phyloP scores from a whole-genome alignment of 371 early-diverging fungal genomes.

The Syncephalastrum racemosum region DNA sequence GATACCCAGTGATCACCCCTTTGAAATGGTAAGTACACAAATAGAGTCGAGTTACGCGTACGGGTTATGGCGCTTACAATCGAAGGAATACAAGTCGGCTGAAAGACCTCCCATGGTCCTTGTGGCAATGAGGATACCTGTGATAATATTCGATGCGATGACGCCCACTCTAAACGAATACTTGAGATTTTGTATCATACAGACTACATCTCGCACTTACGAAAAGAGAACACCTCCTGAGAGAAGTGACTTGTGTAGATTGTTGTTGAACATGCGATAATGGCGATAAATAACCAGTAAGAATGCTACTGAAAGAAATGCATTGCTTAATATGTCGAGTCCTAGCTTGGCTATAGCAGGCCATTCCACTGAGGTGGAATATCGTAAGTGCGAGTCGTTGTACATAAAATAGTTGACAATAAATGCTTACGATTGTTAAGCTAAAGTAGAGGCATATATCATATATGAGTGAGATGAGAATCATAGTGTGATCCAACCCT shows the following conservation, averaged over 20 bases:
- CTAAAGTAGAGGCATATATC: constrained; percentile 13
- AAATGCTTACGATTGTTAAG: constrained; percentile 30
- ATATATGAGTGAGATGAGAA: not conserved
- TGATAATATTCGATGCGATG: constrained; percentile 36
- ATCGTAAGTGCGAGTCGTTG: not conserved
- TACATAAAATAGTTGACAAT: not conserved
- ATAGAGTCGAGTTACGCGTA: not conserved
- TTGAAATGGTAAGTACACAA: not conserved
- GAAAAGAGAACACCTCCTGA: constrained; percentile 42
- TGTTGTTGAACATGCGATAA: constrained; percentile 36
- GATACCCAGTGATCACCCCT: constrained; percentile 45
- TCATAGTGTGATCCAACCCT: constrained; percentile 5
- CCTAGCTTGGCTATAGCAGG: constrained; percentile 47
- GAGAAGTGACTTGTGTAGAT: constrained; percentile 33
- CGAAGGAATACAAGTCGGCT: constrained; percentile 45
- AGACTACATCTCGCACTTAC: constrained; percentile 21
- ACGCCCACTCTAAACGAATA: constrained; percentile 36
- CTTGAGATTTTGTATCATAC: not conserved
- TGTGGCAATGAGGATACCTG: constrained; percentile 37
- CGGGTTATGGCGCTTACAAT: constrained; percentile 27
- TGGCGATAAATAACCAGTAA: constrained; percentile 37
- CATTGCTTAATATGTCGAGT: constrained; percentile 41
- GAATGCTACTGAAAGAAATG: constrained; percentile 40
- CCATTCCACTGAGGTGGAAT: constrained; percentile 40
- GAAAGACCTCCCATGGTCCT: constrained; percentile 37